A percentile compares a stretch with the other conserved stretches of the same genome.
phyloP scores from a whole-genome alignment of 257 asterid species.

The Solanum medicagineum region DNA sequence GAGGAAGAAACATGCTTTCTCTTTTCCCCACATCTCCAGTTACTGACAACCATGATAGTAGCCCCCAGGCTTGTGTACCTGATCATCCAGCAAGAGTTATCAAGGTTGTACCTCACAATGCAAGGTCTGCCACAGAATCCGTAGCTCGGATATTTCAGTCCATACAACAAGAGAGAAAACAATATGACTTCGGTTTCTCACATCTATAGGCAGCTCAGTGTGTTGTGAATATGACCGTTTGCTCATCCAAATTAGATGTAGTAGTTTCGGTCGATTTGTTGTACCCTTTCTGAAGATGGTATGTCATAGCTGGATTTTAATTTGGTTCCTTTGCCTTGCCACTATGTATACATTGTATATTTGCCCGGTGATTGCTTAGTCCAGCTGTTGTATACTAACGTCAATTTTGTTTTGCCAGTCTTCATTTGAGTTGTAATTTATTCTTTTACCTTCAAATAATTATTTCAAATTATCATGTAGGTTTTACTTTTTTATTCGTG shows the following conservation, averaged over 20 bases:
- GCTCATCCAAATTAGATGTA: neutral
- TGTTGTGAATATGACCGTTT: neutral
- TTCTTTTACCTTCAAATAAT: neutral
- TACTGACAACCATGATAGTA: neutral
- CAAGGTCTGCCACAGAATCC: slow-evolving; percentile 60
- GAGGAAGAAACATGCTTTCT: slow-evolving; percentile 30
- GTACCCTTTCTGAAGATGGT: neutral
- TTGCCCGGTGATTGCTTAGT: neutral
- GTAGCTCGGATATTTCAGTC: slow-evolving; percentile 78
- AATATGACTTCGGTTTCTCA: slow-evolving; percentile 21
- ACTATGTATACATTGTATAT: neutral
- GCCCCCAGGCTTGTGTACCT: slow-evolving; percentile 1
- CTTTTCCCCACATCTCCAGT: slow-evolving; percentile 40
- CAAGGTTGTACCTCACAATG: slow-evolving; percentile 67
- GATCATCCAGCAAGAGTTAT: slow-evolving; percentile 35
- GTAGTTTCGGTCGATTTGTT: neutral
- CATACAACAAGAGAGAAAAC: slow-evolving; percentile 78
- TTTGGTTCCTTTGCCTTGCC: neutral
- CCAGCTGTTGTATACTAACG: neutral
- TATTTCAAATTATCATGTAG: neutral
- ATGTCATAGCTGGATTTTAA: neutral
- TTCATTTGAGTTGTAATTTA: neutral
- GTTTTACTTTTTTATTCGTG: neutral
- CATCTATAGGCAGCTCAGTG: neutral
- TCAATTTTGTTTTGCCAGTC: neutral